Conservation (phyloP, 78 protist genomes). For the Cavenderia fasciculata region DNA sequence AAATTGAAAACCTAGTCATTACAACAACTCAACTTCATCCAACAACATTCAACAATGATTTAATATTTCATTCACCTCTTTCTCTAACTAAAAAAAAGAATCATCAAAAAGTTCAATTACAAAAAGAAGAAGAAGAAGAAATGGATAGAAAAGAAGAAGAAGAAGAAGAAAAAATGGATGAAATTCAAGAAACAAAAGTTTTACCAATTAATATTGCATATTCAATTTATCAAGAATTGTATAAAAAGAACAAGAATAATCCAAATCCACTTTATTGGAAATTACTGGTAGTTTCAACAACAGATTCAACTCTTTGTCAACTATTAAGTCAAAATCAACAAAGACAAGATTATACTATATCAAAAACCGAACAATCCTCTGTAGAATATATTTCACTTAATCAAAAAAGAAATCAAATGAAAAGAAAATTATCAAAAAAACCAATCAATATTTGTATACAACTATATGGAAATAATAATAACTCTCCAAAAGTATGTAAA, state of each 20-base stretch:
- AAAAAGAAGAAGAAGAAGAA: neutral
- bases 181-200: neutral
- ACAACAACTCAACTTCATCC: neutral
- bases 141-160: too few species aligned
- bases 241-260: neutral
- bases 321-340: neutral
- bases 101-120: neutral
- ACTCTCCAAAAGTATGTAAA: neutral
- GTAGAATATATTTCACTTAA: slow-evolving; percentile 9
- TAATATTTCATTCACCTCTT: neutral
- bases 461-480: neutral
- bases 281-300: neutral
- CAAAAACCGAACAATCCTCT: neutral
- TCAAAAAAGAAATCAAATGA: neutral
- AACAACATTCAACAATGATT: neutral
- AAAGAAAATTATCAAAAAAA: neutral
- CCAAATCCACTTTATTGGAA: slow-evolving; percentile 29
- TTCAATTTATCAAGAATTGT: neutral
- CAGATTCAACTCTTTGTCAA: neutral
- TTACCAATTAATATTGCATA: slow-evolving; percentile 33
- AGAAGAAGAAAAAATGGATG: neutral
- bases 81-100: neutral
- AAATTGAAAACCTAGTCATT: neutral
- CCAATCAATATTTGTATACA: slow-evolving; percentile 3
- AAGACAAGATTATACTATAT: neutral